Evolutionary conservation across 257 asterid species (phyloP).

Genomic region (Thymus quinquecostatus): DNA sequence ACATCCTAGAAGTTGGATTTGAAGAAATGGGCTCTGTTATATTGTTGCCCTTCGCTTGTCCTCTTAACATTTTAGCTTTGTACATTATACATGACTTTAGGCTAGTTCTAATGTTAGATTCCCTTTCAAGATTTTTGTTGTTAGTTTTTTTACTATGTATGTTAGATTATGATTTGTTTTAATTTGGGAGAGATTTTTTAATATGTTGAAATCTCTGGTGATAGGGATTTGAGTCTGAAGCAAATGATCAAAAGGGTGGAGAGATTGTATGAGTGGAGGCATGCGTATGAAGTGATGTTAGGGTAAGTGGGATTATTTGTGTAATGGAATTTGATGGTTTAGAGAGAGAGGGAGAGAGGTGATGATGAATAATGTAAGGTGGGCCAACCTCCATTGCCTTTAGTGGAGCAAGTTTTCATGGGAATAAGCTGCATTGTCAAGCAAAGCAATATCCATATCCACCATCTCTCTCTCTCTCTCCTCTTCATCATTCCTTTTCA

Average conservation of each 20-base stretch:
- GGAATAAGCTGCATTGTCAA: constrained; percentile 54
- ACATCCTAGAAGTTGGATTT: constrained; percentile 6
- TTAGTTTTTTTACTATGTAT: neutral
- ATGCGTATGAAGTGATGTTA: constrained; percentile 14
- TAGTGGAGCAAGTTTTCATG: constrained; percentile 55
- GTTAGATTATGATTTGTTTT: neutral
- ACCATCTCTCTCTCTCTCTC: constrained; percentile 41
- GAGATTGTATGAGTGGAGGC: constrained; percentile 27
- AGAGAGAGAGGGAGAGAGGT: constrained; percentile 35
- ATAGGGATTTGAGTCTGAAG: neutral
- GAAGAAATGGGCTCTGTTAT: constrained; percentile 11
- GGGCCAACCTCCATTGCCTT: constrained; percentile 44
- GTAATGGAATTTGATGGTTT: constrained; percentile 23
- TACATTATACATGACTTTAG: constrained; percentile 24
- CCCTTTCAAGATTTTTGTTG: neutral
- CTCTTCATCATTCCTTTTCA: constrained; percentile 35
- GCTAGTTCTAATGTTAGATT: constrained; percentile 26
- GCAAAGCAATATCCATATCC: constrained; percentile 52
- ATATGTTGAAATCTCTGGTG: neutral
- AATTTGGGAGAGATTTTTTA: neutral
- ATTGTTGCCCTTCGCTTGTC: neutral
- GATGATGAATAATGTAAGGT: constrained; percentile 35
- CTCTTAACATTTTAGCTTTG: neutral
- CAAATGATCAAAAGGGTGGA: neutral
- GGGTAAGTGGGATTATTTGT: constrained; percentile 23